These are phyloP conservation scores for Abrus pulchellus DNA, from an alignment of 306 rosid species.

Conservation along the genomic window DNA sequence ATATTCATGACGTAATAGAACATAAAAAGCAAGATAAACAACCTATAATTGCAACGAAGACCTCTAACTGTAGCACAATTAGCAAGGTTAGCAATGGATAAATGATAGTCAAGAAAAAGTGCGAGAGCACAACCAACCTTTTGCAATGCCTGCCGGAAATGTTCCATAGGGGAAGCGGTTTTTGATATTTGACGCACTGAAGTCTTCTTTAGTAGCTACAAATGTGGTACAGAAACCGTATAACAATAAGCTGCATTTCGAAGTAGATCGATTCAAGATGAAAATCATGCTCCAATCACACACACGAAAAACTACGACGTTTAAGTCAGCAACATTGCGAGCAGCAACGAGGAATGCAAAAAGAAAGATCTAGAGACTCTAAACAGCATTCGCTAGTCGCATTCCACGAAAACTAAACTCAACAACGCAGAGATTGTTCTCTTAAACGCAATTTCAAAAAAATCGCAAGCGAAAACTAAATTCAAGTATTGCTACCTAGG, in stretches of 20 bases:
- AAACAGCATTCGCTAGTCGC: background rate
- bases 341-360: background rate
- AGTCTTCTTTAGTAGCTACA: slow-evolving; percentile 93
- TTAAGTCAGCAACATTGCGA: background rate
- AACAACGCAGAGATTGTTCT: background rate
- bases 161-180: slow-evolving; percentile 87
- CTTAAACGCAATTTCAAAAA: background rate
- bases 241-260: slow-evolving; percentile 76
- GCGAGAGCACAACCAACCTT: slow-evolving; percentile 63
- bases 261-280: slow-evolving; percentile 59
- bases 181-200: slow-evolving; percentile 82
- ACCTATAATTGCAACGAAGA: slow-evolving; percentile 18
- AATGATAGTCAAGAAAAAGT: background rate
- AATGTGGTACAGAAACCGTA: slow-evolving; percentile 65
- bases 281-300: slow-evolving; percentile 40
- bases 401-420: background rate
- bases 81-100: slow-evolving; percentile 12
- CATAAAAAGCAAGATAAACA: background rate
- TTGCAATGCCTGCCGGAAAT: slow-evolving; percentile 79
- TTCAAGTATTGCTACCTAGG: background rate
- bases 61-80: slow-evolving; percentile 30
- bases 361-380: slow-evolving; percentile 23
- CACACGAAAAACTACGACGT: slow-evolving; percentile 1
- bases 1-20: slow-evolving; percentile 23
- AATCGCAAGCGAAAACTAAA: background rate